Evolutionary conservation across 768 basidiomycete genomes (phyloP), one percentile per base, ranked within the genome.

Genomic region (Xerocomus spinulosus): DNA sequence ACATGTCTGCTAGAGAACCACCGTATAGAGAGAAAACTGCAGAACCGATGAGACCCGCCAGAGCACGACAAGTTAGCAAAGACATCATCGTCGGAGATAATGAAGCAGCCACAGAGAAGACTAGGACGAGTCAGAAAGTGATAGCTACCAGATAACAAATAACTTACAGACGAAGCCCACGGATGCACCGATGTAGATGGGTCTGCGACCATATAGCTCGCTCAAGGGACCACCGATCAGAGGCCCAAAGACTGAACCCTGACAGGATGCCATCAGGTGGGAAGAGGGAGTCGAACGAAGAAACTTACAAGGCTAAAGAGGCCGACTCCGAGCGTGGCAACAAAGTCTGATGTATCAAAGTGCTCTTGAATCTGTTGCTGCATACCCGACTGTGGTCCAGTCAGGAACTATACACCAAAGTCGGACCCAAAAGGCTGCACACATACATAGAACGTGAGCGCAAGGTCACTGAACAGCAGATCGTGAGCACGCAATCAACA

Each of bases 1-100:
- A 62, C 53, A 62, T 49, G 36, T 62, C 58, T 13, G 54, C 53
- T 42, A 62, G 50, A 38, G 61, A 49, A 15, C 61, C 57, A 9
- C 60, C 61, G n/a, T 62, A 62, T 12, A 58, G 32, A 4, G 61
- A 37, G 18, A 62, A 60, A 30, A 55, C 32, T 2, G 54, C 56
- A 26, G 58, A 55, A 3, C 61, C 58, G 4, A 58, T 33, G 0
- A 63, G 24, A n/a, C 61, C 58, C 9, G 50, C 51, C n/a, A 60
- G 34, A 8, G 46, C 48, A 29, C 61, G 61, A 44, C 58, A 62
- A 15, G 20, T 34, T 13, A 62, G 30, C 33, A 62, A 40, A 24
- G 33, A 43, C 18, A 51, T 1, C 38, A 57, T 57, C 18, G 53
- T 49, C 4, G 53, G 61, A 21, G 61, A 55, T 26, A 63, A 12